Evolutionary conservation across 1,139 yeast species (phyloP), one percentile per base, ranked within the genome.

Genomic region (Candida mesenterica): DNA sequence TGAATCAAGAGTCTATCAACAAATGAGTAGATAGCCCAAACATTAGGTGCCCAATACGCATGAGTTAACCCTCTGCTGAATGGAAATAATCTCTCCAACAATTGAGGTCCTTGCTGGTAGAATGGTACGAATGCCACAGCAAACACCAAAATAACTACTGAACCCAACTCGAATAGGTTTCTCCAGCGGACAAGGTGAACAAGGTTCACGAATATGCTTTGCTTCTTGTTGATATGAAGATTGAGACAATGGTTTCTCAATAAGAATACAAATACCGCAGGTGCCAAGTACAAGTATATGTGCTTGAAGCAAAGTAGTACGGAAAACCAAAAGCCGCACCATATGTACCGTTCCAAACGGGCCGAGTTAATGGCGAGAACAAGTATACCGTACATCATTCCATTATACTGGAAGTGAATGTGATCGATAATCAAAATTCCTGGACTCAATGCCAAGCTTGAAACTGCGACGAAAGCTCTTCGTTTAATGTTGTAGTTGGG

Each of bases 1-100:
- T 72, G 69, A 19, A 88, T 77, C 37, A 90, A 66, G 1, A 82
- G 54, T 41, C 96, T 71, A 59, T 92, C 99, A n/a, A 72, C 44
- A 47, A 87, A 84, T 1, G 97, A 86, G 59, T 92, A 92, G 9
- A 92, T 50, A 0, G 98, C 96, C 99, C 99, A 92, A 36, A 89
- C 68, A 50, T 92, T 92, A 4, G 98, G 98, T 1, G 98, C 98
- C 98, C 98, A 92, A 62, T 94, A 94, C 0, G 97, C 97, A 59
- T 94, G 98, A 4, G 97, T 92, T 27, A 94, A 70, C 1, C 98
- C 98, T 53, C 98, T 74, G 34, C 95, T 84, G 55, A 92, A 92
- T 4, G 98, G 98, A 61, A 92, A 92, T 27, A 94, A 62, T 33
- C 98, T 68, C 4, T 67, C 57, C 9, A 87, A 34, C 13, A 92